Conservation (phyloP, 805 yeast genomes). For the Hagleromyces aurorensis region DNA sequence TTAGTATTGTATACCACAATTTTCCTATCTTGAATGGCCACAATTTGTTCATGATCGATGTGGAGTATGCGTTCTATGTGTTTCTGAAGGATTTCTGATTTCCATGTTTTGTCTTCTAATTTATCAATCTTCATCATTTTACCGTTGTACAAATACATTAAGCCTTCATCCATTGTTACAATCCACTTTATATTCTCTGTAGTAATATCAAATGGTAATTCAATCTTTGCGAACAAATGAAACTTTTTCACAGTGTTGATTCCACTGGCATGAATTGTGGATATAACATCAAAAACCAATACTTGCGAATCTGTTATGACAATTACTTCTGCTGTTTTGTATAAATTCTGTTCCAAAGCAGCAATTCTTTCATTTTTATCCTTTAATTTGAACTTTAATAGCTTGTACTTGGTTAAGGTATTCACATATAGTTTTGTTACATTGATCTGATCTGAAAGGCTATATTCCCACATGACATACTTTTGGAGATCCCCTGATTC, state of each 20-base stretch:
- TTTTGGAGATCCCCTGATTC: slow-evolving; percentile 12
- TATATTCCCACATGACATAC: slow-evolving; percentile 23
- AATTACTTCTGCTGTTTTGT: slow-evolving; percentile 27
- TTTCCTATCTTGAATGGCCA: slow-evolving; percentile 14
- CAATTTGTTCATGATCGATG: slow-evolving; percentile 18
- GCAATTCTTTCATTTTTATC: slow-evolving; percentile 7
- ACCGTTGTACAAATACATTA: slow-evolving; percentile 17
- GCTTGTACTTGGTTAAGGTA: slow-evolving; percentile 16
- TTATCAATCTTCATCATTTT: slow-evolving; percentile 14
- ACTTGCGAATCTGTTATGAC: slow-evolving; percentile 14
- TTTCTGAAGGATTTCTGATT: slow-evolving; percentile 10
- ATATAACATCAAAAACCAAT: slow-evolving; percentile 23
- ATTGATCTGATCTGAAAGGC: slow-evolving; percentile 11
- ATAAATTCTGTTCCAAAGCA: slow-evolving; percentile 12
- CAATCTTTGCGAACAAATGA: slow-evolving; percentile 15
- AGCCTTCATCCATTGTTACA: slow-evolving; percentile 17
- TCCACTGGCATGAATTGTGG: slow-evolving; percentile 20
- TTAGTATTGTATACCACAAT: slow-evolving; percentile 15
- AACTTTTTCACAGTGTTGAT: slow-evolving; percentile 18
- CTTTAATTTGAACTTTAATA: slow-evolving; percentile 16
- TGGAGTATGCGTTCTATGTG: slow-evolving; percentile 27
- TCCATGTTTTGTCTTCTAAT: slow-evolving; percentile 13
- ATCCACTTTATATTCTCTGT: slow-evolving; percentile 22
- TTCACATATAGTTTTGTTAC: slow-evolving; percentile 18
- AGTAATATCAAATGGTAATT: slow-evolving; percentile 6